A percentile compares a stretch with the other conserved stretches of the same genome.
phyloP scores from a whole-genome alignment of 345 rosid species.

The Draba incana region DNA sequence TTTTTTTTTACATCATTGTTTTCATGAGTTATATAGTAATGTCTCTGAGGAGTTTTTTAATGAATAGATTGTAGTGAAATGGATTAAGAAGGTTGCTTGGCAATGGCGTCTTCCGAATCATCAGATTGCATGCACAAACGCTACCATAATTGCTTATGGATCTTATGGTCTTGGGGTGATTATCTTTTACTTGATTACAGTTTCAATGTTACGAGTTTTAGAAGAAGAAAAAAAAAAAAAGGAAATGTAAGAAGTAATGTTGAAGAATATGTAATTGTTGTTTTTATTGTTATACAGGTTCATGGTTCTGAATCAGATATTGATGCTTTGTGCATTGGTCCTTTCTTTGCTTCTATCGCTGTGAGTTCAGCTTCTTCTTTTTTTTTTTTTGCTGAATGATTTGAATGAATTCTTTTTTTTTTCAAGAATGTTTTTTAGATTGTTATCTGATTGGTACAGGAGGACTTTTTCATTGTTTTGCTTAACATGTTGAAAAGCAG shows the following conservation, averaged over 20 bases:
- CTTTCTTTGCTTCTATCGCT: constrained; percentile 54
- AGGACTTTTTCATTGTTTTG: constrained; percentile 59
- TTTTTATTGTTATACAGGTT: constrained; percentile 42
- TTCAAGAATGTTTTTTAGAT: not conserved
- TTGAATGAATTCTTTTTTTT: not conserved
- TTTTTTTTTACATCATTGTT: not conserved
- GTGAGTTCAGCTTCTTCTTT: constrained; percentile 43
- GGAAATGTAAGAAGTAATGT: not conserved
- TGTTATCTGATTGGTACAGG: constrained; percentile 41
- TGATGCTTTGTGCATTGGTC: constrained; percentile 61
- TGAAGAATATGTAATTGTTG: constrained; percentile 4
- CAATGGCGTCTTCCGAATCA: constrained; percentile 48
- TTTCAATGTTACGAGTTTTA: not conserved
- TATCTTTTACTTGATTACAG: not conserved
- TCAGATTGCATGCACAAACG: constrained; percentile 47
- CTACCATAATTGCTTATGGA: constrained; percentile 57
- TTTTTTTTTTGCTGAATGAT: not conserved
- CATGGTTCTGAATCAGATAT: constrained; percentile 65
- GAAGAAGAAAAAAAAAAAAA: too few species aligned
- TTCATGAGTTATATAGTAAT: constrained; percentile 2
- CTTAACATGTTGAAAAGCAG: constrained; percentile 51
- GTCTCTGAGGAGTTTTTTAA: constrained; percentile 14
- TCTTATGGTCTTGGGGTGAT: constrained; percentile 66
- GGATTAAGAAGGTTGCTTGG: constrained; percentile 62
- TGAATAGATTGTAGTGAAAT: constrained; percentile 50